Conservation (phyloP, 768 basidiomycete genomes). For the Leccinellum albellum region DNA sequence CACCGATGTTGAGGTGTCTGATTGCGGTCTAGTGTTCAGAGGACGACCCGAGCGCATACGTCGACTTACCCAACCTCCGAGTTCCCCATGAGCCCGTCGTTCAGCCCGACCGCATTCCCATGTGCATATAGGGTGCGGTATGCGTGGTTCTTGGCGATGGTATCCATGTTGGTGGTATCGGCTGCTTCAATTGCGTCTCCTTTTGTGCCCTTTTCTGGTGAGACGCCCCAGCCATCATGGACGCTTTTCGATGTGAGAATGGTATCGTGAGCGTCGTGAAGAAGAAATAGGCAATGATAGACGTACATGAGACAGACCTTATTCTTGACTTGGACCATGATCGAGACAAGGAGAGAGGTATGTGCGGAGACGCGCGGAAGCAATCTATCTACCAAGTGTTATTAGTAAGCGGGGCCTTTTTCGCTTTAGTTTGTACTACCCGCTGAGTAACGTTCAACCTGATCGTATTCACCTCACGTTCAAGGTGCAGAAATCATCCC, state of each 20-base stretch:
- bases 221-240: conserved; percentile 95
- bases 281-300: too few relatives aligned
- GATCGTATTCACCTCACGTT: too few relatives aligned
- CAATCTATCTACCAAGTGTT: too few relatives aligned
- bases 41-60: neutral
- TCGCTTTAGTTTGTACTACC: too few relatives aligned
- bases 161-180: conserved; percentile 85
- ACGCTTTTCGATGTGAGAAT: conserved; percentile 46
- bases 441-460: too few relatives aligned
- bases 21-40: neutral
- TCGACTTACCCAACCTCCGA: conserved; percentile 87
- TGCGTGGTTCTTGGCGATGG: conserved; percentile 71
- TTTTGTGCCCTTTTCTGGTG: conserved; percentile 60
- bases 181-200: conserved; percentile 89
- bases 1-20: conserved; percentile 93
- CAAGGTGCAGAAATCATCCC: too few relatives aligned
- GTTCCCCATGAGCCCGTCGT: conserved; percentile 95
- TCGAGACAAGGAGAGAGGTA: neutral
- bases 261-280: neutral
- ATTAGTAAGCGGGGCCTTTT: too few relatives aligned
- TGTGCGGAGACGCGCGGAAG: too few relatives aligned
- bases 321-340: conserved; percentile 63
- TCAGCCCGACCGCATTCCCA: conserved; percentile 88
- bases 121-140: conserved; percentile 76
- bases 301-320: conserved; percentile 89